phyloP scores from a whole-genome alignment of 116 monocot species.

The Posidonia oceanica region DNA sequence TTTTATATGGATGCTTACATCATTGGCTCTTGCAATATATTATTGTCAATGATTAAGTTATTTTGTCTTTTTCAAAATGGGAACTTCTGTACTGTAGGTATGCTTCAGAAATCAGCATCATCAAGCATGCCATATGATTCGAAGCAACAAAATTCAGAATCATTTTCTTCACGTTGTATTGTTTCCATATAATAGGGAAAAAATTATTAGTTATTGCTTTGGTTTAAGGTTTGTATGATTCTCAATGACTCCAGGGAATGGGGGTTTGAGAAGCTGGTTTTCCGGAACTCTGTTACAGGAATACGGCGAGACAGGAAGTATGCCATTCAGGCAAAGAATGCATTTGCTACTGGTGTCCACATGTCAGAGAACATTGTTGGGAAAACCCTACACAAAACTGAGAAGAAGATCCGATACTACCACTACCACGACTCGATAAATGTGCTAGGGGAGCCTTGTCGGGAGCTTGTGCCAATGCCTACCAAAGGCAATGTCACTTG shows the following conservation, averaged over 20 bases:
- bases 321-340: slow-evolving; percentile 82
- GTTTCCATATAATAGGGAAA: too few species aligned
- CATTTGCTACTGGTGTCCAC: slow-evolving; percentile 88
- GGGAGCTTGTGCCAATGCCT: slow-evolving; percentile 55
- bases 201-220: too few species aligned
- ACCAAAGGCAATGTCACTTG: slow-evolving; percentile 41
- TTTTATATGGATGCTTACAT: too few species aligned
- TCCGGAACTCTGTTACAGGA: slow-evolving; percentile 61
- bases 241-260: slow-evolving; percentile 47
- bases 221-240: background rate
- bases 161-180: too few species aligned
- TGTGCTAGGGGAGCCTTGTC: slow-evolving; percentile 72
- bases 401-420: slow-evolving; percentile 75
- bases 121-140: too few species aligned
- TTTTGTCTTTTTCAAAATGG: too few species aligned
- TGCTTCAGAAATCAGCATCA: too few species aligned
- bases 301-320: slow-evolving; percentile 82
- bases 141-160: too few species aligned
- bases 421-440: slow-evolving; percentile 96
- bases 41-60: too few species aligned
- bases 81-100: too few species aligned
- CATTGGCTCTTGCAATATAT: too few species aligned
- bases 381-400: slow-evolving; percentile 80
- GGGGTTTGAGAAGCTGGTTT: slow-evolving; percentile 98
- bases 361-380: slow-evolving; percentile 92